Conservation (phyloP, 768 basidiomycete species). For the Pleurotus eryngii region DNA sequence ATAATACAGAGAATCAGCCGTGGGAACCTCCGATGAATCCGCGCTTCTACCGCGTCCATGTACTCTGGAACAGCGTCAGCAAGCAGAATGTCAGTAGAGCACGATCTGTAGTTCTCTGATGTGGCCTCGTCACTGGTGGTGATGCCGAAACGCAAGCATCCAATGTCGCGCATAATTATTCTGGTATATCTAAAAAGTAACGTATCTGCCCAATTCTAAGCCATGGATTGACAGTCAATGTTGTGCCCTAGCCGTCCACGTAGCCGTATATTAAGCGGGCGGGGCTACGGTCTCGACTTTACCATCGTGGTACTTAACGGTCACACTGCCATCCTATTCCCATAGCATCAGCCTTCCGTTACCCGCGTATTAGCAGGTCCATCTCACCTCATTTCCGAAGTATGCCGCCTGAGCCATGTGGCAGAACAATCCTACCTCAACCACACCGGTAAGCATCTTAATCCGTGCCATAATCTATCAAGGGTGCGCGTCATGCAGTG, state of each 20-base stretch:
- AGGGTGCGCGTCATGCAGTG: slow-evolving; percentile 3
- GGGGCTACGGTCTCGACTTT: slow-evolving; percentile 25
- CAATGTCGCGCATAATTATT: no score
- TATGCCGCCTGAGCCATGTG: slow-evolving; percentile 93
- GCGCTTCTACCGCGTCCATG: slow-evolving; percentile 1
- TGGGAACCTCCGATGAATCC: slow-evolving; percentile 8
- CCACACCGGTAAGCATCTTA: slow-evolving; percentile 95
- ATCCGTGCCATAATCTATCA: slow-evolving; percentile 70
- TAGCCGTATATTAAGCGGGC: neutral
- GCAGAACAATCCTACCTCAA: slow-evolving; percentile 99
- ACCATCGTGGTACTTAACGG: slow-evolving; percentile 55
- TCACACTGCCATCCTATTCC: slow-evolving; percentile 65
- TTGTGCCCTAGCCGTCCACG: no score
- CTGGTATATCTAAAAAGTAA: no score
- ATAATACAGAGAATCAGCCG: slow-evolving; percentile 2
- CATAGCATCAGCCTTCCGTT: neutral
- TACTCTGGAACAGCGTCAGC: neutral
- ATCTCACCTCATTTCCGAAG: slow-evolving; percentile 79
- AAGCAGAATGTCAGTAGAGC: no score
- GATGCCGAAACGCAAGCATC: no score
- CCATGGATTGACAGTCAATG: no score
- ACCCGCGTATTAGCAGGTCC: no score
- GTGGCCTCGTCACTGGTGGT: no score
- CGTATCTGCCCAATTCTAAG: no score
- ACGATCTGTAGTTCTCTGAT: no score